Evolutionary conservation across 73 alveolate species (phyloP), one percentile per base, ranked within the genome.

Genomic region (Tetrahymena elliotti): DNA sequence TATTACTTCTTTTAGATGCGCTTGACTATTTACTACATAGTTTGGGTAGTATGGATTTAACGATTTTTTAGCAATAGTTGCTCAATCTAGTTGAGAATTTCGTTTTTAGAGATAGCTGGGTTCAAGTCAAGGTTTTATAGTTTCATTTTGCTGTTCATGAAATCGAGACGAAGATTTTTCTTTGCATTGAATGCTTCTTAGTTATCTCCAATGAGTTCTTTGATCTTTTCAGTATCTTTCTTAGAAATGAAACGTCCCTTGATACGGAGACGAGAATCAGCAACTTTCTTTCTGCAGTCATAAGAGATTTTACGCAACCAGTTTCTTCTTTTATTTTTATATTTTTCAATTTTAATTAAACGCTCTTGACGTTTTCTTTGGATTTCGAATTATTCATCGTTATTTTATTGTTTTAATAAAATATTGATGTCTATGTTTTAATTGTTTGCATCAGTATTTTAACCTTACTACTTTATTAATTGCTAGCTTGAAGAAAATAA

Each of bases 311-410:
- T 94, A 27, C 88, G 39, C 38, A 84, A 93, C 96, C 96, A 94
- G 53, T 84, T 88, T 84, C 96, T 84, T 53, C 88, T 94, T 52
- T 94, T 94, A 52, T 94, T 94, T 34, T 94, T 94, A 94, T 94
- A 94, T 52, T 94, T 94, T 39, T 94, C 36, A 20, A 94, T 94
- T 92, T 94, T 94, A 36, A 84, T 68, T 88, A 84, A 52, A 53
- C 96, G 93, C 33, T 94, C 88, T 68, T 68, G 88, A 31, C 88
- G 88, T 68, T 68, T 68, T 68, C 36, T 68, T 31, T 68, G n/a
- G 1, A 68, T 68, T 68, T 68, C 88, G 88, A 68, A 31, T 31
- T 68, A 68, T 68, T 68, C 88, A 3, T 68, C 88, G 88, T 68
- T 68, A 24, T n/a, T 68, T 68, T n/a, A 68, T 31, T 68, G 20